Conservation (phyloP, 768 basidiomycete genomes). For the Albatrellus ellisii region DNA sequence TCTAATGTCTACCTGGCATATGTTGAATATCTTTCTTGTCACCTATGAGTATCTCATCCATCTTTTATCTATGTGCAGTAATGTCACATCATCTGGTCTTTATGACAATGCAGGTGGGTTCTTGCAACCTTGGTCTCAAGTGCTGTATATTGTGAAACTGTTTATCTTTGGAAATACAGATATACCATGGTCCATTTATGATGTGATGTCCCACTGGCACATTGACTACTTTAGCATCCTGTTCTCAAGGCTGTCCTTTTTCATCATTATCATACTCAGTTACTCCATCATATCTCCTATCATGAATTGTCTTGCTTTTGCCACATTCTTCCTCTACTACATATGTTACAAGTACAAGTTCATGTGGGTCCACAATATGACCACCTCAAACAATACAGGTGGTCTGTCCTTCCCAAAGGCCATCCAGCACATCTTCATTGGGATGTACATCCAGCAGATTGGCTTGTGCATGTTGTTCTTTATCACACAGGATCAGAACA, state of each 20-base stretch:
- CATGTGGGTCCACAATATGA: constrained; percentile 49
- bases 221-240: constrained; percentile 65
- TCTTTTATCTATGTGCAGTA: constrained; percentile 25
- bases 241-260: constrained; percentile 61
- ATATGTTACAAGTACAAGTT: constrained; percentile 52
- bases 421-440: constrained; percentile 89
- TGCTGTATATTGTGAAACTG: constrained; percentile 86
- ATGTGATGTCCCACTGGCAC: constrained; percentile 63
- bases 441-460: no score
- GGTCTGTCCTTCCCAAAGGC: no score
- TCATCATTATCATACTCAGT: constrained; percentile 68
- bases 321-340: constrained; percentile 69
- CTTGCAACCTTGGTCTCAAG: constrained; percentile 59
- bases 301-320: constrained; percentile 93
- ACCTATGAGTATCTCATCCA: not conserved
- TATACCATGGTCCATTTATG: constrained; percentile 79
- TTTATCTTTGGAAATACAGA: no score
- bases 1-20: constrained; percentile 88
- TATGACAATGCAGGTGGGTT: constrained; percentile 71
- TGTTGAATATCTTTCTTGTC: no score
- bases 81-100: constrained; percentile 70
- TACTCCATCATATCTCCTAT: no score
- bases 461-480: constrained; percentile 69
- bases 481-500: no score
- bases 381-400: constrained; percentile 63